Percentiles rank a stretch among this genome's conserved stretches.
Evolutionary conservation across 352 stramenopile genomes (phyloP).

Genomic region (Phytophthora capsici): DNA sequence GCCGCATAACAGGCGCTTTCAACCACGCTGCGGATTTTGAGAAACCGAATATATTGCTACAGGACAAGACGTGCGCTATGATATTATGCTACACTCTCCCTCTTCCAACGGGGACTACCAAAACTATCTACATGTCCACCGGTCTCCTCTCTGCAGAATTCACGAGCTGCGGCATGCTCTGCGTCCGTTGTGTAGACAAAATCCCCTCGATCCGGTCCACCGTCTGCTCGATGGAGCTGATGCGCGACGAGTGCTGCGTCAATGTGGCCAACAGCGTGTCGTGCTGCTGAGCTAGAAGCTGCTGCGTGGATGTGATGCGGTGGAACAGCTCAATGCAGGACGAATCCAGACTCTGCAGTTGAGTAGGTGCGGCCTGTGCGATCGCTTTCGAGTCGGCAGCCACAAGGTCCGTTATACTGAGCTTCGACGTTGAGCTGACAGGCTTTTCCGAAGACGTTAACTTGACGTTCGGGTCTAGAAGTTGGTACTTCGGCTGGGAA

Average conservation of each 20-base stretch:
- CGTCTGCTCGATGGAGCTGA: conserved; percentile 56
- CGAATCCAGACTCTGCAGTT: conserved; percentile 32
- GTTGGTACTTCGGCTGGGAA: conserved; percentile 34
- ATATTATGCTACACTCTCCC: conserved; percentile 29
- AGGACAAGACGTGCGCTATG: conserved; percentile 12
- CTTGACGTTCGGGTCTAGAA: conserved; percentile 38
- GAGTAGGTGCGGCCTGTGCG: conserved; percentile 14
- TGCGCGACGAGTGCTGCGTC: conserved; percentile 55
- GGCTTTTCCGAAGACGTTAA: conserved; percentile 25
- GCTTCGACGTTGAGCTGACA: conserved; percentile 25
- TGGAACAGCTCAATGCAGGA: conserved; percentile 62
- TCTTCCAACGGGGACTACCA: conserved; percentile 15
- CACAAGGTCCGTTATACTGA: conserved; percentile 38
- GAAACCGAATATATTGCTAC: conserved; percentile 30
- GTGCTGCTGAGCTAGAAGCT: conserved; percentile 66
- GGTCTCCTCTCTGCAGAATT: conserved; percentile 1
- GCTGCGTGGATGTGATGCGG: conserved; percentile 71
- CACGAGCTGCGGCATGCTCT: conserved; percentile 26
- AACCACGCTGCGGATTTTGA: conserved; percentile 13
- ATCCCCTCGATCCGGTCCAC: conserved; percentile 57
- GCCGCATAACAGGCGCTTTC: no score
- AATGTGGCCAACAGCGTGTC: conserved; percentile 48
- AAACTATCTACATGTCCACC: conserved; percentile 30
- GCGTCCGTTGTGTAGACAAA: conserved; percentile 29
- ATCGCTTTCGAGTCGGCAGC: conserved; percentile 19